These are phyloP conservation scores for Teratosphaeria destructans DNA, from an alignment of 2,329 filamentous ascomycete species.

Conservation along the genomic window DNA sequence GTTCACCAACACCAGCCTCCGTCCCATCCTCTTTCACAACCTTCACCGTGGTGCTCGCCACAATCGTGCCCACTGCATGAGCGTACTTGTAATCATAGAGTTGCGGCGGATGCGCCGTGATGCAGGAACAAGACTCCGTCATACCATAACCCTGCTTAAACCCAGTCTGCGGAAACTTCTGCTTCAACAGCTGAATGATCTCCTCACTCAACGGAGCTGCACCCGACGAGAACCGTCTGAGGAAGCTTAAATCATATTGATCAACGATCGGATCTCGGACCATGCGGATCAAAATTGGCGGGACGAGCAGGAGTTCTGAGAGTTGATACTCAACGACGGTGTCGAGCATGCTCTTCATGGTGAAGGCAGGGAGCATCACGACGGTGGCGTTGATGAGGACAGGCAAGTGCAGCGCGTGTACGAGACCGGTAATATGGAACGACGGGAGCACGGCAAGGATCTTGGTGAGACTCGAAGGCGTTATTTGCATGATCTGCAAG, in stretches of 20 bases:
- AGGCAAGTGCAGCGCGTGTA: constrained; percentile 54
- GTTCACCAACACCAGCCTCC: constrained; percentile 42
- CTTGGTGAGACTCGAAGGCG: constrained; percentile 38
- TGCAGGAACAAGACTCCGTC: constrained; percentile 55
- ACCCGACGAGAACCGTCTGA: constrained; percentile 49
- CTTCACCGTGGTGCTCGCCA: constrained; percentile 50
- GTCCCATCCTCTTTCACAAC: constrained; percentile 47
- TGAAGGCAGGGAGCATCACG: constrained; percentile 54
- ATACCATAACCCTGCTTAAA: constrained; percentile 60
- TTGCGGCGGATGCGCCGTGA: constrained; percentile 49
- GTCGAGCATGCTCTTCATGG: constrained; percentile 48
- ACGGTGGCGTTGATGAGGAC: constrained; percentile 55
- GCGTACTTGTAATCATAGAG: constrained; percentile 49
- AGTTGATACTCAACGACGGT: constrained; percentile 44
- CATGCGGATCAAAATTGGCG: constrained; percentile 51
- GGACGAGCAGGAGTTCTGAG: constrained; percentile 47
- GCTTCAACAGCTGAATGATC: constrained; percentile 46
- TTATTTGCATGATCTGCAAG: constrained; percentile 47
- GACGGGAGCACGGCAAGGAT: constrained; percentile 50
- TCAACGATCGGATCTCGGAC: constrained; percentile 45
- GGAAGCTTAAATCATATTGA: constrained; percentile 46
- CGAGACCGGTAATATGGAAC: constrained; percentile 55
- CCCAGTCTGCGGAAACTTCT: constrained; percentile 48
- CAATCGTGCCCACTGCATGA: constrained; percentile 45
- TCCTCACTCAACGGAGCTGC: constrained; percentile 49